A percentile compares a stretch with the other conserved stretches of the same genome.
Conservation (phyloP, 2,329 filamentous ascomycete species). For the Fusarium xylarioides region DNA sequence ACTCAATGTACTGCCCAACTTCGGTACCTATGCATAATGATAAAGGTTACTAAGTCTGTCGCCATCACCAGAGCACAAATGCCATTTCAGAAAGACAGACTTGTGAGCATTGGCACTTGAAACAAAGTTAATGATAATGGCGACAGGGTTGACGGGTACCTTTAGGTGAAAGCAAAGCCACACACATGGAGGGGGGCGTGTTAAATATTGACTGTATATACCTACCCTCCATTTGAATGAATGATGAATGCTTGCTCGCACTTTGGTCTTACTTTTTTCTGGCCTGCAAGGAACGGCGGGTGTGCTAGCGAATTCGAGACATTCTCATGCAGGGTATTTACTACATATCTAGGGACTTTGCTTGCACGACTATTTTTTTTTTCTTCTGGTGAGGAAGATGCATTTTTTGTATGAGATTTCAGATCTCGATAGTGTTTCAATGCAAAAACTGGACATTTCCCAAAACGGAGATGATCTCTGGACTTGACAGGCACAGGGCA, state of each 20-base stretch:
- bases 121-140: background rate
- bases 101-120: background rate
- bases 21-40: background rate
- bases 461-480: background rate
- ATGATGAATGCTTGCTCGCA: background rate
- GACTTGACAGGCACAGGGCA: background rate
- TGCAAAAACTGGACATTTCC: background rate
- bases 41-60: background rate
- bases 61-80: background rate
- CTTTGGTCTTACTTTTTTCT: slow-evolving; percentile 9
- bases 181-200: background rate
- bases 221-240: background rate
- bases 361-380: background rate
- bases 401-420: background rate
- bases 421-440: background rate
- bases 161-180: background rate
- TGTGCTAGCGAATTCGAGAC: slow-evolving; percentile 12
- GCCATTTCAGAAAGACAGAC: background rate
- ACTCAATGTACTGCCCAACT: background rate
- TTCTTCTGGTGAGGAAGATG: background rate
- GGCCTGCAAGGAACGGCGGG: slow-evolving; percentile 15
- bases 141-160: background rate
- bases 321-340: slow-evolving; percentile 15
- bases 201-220: background rate
- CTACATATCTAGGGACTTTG: background rate